Evolutionary conservation across 306 rosid genomes (phyloP).

Genomic region (Notholithocarpus densiflorus): DNA sequence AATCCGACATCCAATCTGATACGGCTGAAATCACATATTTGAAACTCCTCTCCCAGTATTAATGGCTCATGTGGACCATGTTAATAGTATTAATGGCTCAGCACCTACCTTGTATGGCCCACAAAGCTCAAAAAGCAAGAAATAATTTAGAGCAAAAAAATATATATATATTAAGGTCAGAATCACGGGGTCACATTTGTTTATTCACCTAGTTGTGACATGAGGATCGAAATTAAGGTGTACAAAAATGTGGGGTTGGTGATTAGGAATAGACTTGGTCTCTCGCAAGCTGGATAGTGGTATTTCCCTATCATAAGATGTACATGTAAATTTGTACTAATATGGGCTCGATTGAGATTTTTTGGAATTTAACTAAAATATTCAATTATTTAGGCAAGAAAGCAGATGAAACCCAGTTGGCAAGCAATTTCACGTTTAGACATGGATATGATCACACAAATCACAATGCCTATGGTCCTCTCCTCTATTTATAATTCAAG

Average conservation of each 20-base stretch:
- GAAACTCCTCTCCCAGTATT: too few species aligned
- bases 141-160: background rate
- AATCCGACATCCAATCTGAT: too few species aligned
- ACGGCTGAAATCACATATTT: too few species aligned
- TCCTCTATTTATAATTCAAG: too few species aligned
- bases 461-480: too few species aligned
- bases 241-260: background rate
- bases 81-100: background rate
- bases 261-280: background rate
- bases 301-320: too few species aligned
- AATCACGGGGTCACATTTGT: background rate
- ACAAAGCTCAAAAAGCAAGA: background rate
- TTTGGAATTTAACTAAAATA: conserved; percentile 9
- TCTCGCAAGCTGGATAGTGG: too few species aligned
- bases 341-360: too few species aligned
- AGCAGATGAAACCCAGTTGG: conserved; percentile 33
- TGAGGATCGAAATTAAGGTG: background rate
- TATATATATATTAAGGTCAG: background rate
- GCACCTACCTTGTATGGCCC: too few species aligned
- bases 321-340: too few species aligned
- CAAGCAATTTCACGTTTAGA: conserved; percentile 28
- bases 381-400: conserved; percentile 33
- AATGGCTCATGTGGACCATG: too few species aligned
- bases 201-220: background rate
- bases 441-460: conserved; percentile 2